phyloP scores from a whole-genome alignment of 495 filamentous ascomycete species.

The Paragyromitra xinjiangensis region DNA sequence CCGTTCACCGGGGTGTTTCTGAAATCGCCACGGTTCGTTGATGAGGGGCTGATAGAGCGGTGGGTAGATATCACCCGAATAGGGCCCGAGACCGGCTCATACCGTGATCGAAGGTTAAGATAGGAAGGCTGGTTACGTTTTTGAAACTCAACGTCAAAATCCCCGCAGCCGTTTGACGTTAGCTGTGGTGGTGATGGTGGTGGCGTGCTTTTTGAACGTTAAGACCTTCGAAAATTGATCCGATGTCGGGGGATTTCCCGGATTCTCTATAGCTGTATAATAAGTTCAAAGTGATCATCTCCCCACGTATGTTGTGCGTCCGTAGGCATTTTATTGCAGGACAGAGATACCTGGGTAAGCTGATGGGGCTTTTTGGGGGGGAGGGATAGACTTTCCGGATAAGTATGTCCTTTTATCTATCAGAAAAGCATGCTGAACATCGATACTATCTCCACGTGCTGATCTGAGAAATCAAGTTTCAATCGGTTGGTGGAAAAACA shows the following conservation, averaged over 20 bases:
- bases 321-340: neutral
- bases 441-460: neutral
- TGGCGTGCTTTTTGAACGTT: conserved; percentile 7
- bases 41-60: conserved; percentile 8
- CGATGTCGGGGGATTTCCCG: neutral
- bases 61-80: conserved; percentile 35
- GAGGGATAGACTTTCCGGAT: neutral
- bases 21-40: neutral
- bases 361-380: neutral
- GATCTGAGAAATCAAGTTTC: neutral
- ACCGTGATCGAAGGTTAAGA: conserved; percentile 11
- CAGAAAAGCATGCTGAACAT: neutral
- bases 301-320: neutral
- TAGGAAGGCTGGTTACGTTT: conserved; percentile 29
- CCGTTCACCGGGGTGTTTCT: neutral
- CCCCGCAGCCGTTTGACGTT: neutral
- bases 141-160: conserved; percentile 6
- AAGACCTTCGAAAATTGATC: conserved; percentile 10
- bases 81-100: conserved; percentile 27
- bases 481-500: neutral
- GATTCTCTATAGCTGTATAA: conserved; percentile 18
- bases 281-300: conserved; percentile 1
- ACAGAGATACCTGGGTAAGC: conserved; percentile 9
- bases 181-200: neutral
- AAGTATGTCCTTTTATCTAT: conserved; percentile 18